A percentile compares a stretch with the other conserved stretches of the same genome.
Conservation (phyloP, 108 stramenopile genomes). For the Epithemia pelagica region DNA sequence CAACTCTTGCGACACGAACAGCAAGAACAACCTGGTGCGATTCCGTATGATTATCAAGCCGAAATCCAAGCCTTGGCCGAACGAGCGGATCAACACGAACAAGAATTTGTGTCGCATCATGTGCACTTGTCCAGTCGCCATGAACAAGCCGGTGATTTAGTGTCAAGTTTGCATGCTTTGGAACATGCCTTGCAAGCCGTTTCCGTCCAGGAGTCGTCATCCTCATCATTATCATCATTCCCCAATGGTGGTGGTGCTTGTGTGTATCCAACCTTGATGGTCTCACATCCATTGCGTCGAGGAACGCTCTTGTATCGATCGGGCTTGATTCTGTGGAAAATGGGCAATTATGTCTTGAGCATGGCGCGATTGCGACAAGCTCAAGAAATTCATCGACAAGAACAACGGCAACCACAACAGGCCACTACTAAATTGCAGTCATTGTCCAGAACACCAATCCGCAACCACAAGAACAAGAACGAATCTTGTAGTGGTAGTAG, state of each 20-base stretch:
- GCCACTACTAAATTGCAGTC: not conserved
- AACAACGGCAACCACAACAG: not conserved
- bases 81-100: not conserved
- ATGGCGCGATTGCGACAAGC: not conserved
- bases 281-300: not conserved
- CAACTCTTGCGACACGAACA: not conserved
- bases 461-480: too few relatives aligned
- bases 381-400: not conserved
- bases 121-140: not conserved
- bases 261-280: not conserved
- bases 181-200: not conserved
- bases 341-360: not conserved
- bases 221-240: too few relatives aligned
- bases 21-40: not conserved
- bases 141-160: not conserved
- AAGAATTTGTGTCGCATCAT: not conserved
- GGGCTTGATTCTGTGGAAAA: not conserved
- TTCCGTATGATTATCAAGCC: not conserved
- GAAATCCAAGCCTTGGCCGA: not conserved
- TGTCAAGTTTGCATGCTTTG: not conserved
- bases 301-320: not conserved
- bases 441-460: not conserved
- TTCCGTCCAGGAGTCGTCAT: not conserved
- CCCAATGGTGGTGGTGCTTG: not conserved
- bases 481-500: too few relatives aligned